A percentile compares a stretch with the other conserved stretches of the same genome.
Evolutionary conservation across 2,329 filamentous ascomycete species (phyloP).

Genomic region (Nigrograna mackinnonii): DNA sequence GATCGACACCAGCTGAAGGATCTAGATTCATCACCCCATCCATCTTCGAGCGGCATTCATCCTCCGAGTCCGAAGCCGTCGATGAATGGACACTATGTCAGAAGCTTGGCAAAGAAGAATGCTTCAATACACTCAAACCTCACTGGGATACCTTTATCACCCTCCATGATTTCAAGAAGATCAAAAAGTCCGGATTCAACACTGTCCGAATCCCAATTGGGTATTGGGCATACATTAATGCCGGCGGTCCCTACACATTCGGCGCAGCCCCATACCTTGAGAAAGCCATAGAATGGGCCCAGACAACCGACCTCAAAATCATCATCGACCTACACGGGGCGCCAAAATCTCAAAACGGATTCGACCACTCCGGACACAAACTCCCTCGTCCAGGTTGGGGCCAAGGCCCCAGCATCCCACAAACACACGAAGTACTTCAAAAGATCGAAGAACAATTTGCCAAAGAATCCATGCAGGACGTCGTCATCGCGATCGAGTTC

Average conservation of each 20-base stretch:
- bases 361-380: slow-evolving; percentile 63
- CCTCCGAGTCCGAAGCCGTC: slow-evolving; percentile 36
- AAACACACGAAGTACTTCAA: slow-evolving; percentile 60
- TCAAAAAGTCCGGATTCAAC: slow-evolving; percentile 61
- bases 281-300: slow-evolving; percentile 59
- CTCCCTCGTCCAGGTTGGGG: slow-evolving; percentile 49
- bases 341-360: slow-evolving; percentile 61
- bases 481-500: slow-evolving; percentile 61
- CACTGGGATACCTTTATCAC: slow-evolving; percentile 58
- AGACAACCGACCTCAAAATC: slow-evolving; percentile 56
- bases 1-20: slow-evolving; percentile 5
- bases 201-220: slow-evolving; percentile 62
- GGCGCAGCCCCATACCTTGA: slow-evolving; percentile 59
- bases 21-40: slow-evolving; percentile 59
- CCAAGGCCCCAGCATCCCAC: slow-evolving; percentile 49
- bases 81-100: slow-evolving; percentile 57
- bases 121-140: slow-evolving; percentile 46
- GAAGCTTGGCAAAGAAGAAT: slow-evolving; percentile 50
- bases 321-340: slow-evolving; percentile 61
- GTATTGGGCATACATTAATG: slow-evolving; percentile 59
- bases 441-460: slow-evolving; percentile 62
- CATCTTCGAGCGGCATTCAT: slow-evolving; percentile 48
- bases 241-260: slow-evolving; percentile 52
- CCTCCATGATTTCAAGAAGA: slow-evolving; percentile 57
- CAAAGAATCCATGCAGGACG: slow-evolving; percentile 55